Conservation (phyloP, 371 early-diverging fungal genomes). For the Fennellomyces sp. region DNA sequence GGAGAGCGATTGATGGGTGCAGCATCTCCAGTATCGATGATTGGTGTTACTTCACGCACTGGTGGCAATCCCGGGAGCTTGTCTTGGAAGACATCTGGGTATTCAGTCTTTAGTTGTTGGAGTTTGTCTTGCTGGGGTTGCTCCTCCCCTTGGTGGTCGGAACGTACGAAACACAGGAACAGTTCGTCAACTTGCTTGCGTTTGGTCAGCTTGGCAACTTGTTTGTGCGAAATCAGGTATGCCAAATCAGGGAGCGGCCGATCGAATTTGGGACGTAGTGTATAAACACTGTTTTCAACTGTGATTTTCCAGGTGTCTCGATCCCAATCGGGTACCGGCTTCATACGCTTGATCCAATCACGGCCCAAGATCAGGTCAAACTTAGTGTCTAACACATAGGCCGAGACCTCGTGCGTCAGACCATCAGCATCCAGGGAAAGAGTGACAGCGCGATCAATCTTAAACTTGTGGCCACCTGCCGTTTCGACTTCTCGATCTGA, state of each 20-base stretch:
- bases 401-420: background rate
- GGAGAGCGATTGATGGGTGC: conserved; percentile 12
- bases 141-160: background rate
- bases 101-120: background rate
- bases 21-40: conserved; percentile 7
- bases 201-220: background rate
- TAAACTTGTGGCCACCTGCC: conserved; percentile 1
- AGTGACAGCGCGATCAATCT: conserved; percentile 1
- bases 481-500: conserved; percentile 1
- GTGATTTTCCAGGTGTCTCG: background rate
- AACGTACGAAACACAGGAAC: background rate
- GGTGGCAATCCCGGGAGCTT: conserved; percentile 1
- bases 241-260: background rate
- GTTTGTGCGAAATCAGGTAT: conserved; percentile 3
- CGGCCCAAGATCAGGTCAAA: conserved; percentile 12
- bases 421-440: background rate
- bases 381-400: conserved; percentile 8
- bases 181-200: background rate
- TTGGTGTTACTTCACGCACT: background rate
- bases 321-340: conserved; percentile 8
- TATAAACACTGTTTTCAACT: background rate
- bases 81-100: conserved; percentile 7
- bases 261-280: background rate
- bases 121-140: background rate
- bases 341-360: conserved; percentile 6